These are phyloP conservation scores for Podosphaera xanthii DNA, from an alignment of 2,329 filamentous ascomycete genomes.

Conservation along the genomic window DNA sequence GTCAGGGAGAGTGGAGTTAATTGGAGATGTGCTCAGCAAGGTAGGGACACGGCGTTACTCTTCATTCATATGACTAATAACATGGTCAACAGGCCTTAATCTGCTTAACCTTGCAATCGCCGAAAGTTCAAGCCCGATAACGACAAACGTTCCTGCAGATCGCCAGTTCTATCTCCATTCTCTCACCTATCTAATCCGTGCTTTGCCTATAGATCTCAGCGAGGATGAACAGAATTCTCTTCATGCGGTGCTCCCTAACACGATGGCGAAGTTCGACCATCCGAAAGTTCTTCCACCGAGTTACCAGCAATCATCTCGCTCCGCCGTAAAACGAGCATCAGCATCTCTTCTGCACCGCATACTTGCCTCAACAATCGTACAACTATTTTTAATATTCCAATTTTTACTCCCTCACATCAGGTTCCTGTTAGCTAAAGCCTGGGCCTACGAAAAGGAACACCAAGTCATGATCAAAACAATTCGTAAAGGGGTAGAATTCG, in stretches of 20 bases:
- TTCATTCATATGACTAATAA: not conserved
- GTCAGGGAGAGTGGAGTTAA: slow-evolving; percentile 19
- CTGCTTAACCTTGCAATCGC: slow-evolving; percentile 23
- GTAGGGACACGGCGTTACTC: slow-evolving; percentile 12
- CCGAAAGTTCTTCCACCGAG: slow-evolving; percentile 2
- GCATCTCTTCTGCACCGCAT: slow-evolving; percentile 32
- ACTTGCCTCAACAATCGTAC: slow-evolving; percentile 31
- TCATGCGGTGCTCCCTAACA: slow-evolving; percentile 25
- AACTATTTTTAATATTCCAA: slow-evolving; percentile 34
- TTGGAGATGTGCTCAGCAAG: slow-evolving; percentile 29
- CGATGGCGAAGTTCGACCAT: slow-evolving; percentile 9
- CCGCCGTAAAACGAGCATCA: not conserved
- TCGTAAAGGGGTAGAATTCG: slow-evolving; percentile 26
- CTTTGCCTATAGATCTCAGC: slow-evolving; percentile 33
- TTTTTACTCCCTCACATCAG: slow-evolving; percentile 38
- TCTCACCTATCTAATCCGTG: slow-evolving; percentile 38
- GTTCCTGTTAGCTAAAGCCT: slow-evolving; percentile 27
- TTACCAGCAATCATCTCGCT: not conserved
- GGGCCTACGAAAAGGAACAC: slow-evolving; percentile 42
- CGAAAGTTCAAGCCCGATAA: slow-evolving; percentile 19
- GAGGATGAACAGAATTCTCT: slow-evolving; percentile 29
- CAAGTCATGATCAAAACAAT: slow-evolving; percentile 37
- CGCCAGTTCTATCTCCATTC: slow-evolving; percentile 42
- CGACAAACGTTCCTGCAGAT: slow-evolving; percentile 23
- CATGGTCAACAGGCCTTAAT: slow-evolving; percentile 19